Conservation (phyloP, 2,329 filamentous ascomycete genomes). For the Fusarium sp. region DNA sequence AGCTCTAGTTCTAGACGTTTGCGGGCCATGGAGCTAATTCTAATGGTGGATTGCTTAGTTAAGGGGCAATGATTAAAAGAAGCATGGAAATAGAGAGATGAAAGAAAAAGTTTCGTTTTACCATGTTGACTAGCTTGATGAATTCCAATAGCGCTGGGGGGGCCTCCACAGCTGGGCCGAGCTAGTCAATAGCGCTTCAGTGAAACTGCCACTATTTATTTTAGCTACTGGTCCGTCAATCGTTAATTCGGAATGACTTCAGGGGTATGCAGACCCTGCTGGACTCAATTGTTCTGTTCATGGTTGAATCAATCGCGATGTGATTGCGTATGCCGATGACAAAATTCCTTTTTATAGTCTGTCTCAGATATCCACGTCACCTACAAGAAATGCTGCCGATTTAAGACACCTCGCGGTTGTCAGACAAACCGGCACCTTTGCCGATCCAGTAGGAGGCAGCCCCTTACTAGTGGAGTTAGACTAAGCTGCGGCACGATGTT, state of each 20-base stretch:
- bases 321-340: too few relatives aligned
- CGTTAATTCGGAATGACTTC: not conserved
- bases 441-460: too few relatives aligned
- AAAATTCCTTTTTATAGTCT: too few relatives aligned
- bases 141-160: not conserved
- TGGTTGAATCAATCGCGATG: not conserved
- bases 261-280: not conserved
- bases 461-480: not conserved
- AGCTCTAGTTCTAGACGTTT: not conserved
- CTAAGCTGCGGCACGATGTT: not conserved
- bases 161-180: not conserved
- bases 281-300: not conserved
- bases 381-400: too few relatives aligned
- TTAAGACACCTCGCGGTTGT: too few relatives aligned
- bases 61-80: not conserved
- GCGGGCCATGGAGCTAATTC: not conserved
- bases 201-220: not conserved
- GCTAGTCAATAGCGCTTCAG: not conserved
- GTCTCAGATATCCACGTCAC: too few relatives aligned
- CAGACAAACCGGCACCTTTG: too few relatives aligned
- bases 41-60: too few relatives aligned
- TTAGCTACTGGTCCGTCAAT: not conserved
- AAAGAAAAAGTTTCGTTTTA: not conserved
- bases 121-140: not conserved
- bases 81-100: not conserved